These are phyloP conservation scores for Xerocomus minutiporus DNA, from an alignment of 1,284 basidiomycete genomes.

Conservation along the genomic window DNA sequence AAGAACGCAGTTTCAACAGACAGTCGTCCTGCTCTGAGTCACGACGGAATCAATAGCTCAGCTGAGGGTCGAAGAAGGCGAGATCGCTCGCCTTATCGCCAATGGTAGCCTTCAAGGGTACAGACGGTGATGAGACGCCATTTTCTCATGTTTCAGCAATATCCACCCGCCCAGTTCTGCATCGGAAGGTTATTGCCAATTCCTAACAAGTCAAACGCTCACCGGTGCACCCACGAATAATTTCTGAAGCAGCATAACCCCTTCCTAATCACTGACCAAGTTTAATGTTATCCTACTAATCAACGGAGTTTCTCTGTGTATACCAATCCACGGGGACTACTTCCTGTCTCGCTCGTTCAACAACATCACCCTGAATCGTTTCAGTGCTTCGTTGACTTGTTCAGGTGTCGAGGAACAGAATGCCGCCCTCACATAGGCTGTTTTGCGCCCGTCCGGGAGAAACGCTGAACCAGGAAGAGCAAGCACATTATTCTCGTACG, in stretches of 20 bases:
- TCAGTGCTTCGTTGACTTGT: slow-evolving; percentile 72
- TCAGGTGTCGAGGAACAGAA: slow-evolving; percentile 73
- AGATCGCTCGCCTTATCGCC: not conserved
- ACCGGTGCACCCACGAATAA: not conserved
- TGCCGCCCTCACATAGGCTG: slow-evolving; percentile 72
- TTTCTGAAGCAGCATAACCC: not conserved
- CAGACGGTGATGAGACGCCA: not conserved
- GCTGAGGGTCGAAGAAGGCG: not conserved
- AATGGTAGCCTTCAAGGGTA: not conserved
- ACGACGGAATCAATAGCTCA: no score
- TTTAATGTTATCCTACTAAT: slow-evolving; percentile 9
- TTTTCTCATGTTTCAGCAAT: not conserved
- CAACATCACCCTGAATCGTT: slow-evolving; percentile 62
- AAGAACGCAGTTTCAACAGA: not conserved
- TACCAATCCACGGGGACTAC: slow-evolving; percentile 4
- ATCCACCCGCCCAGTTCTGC: not conserved
- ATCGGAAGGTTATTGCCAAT: not conserved
- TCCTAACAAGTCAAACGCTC: not conserved
- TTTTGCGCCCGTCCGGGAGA: slow-evolving; percentile 64
- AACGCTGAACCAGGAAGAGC: slow-evolving; percentile 83
- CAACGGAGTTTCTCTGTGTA: not conserved
- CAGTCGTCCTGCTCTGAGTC: not conserved
- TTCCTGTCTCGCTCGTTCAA: slow-evolving; percentile 38
- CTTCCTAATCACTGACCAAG: not conserved
- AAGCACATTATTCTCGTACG: slow-evolving; percentile 78